Percentiles rank a stretch among this genome's conserved stretches.
phyloP scores from a whole-genome alignment of 805 yeast genomes.

The Candida tibetensis region DNA sequence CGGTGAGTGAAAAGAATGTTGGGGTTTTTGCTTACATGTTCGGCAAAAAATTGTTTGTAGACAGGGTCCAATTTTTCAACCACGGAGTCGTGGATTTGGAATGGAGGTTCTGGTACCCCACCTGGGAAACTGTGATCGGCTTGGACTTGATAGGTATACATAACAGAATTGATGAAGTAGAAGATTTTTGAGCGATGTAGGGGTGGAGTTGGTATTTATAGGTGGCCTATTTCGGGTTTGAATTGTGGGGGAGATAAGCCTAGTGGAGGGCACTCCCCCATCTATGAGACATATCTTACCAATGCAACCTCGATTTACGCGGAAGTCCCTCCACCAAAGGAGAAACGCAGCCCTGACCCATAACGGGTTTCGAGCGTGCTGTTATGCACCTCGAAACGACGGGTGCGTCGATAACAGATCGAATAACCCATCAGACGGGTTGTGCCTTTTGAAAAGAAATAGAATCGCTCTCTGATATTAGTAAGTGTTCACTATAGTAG shows the following conservation, averaged over 20 bases:
- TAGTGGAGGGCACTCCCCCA: conserved; percentile 3
- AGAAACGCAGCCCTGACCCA: too few species aligned
- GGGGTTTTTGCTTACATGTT: conserved; percentile 21
- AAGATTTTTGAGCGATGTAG: background rate
- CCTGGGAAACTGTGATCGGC: conserved; percentile 23
- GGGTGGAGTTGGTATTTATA: background rate
- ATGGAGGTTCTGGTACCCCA: conserved; percentile 29
- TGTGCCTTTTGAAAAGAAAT: too few species aligned
- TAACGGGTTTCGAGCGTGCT: too few species aligned
- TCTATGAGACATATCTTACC: too few species aligned
- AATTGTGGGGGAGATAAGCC: background rate
- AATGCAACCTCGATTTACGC: too few species aligned
- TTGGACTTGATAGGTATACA: conserved; percentile 11
- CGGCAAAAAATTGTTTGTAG: conserved; percentile 35
- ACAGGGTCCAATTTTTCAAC: conserved; percentile 32
- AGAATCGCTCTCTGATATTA: too few species aligned
- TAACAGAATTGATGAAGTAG: background rate
- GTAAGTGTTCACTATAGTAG: too few species aligned
- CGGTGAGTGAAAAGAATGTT: conserved; percentile 34
- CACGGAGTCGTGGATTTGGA: conserved; percentile 27
- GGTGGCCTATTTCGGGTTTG: background rate
- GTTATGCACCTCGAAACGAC: too few species aligned
- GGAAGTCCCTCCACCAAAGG: too few species aligned
- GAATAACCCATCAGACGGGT: too few species aligned
- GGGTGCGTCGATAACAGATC: too few species aligned